Percentiles rank a stretch among this genome's conserved stretches.
These are phyloP conservation scores for Phylloporus sp. DNA, from an alignment of 768 basidiomycete genomes.

Conservation along the genomic window DNA sequence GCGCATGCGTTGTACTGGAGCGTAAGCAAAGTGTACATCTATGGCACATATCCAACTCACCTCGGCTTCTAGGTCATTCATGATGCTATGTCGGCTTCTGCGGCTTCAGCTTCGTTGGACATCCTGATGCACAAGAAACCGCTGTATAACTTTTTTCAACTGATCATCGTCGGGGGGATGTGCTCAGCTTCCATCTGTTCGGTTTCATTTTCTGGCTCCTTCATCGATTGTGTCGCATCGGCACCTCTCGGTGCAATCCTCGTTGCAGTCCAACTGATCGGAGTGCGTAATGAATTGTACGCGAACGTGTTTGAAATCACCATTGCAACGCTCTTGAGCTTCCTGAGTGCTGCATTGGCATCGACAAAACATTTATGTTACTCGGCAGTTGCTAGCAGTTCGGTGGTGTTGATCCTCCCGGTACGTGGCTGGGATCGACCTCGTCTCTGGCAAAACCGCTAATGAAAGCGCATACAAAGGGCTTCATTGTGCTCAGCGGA, in stretches of 20 bases:
- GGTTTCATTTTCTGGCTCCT: slow-evolving; percentile 67
- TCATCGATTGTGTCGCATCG: slow-evolving; percentile 68
- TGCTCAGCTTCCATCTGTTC: slow-evolving; percentile 73
- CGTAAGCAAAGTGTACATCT: slow-evolving; percentile 31
- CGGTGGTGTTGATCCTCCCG: slow-evolving; percentile 76
- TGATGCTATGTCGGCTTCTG: slow-evolving; percentile 69
- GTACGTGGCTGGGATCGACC: slow-evolving; percentile 33
- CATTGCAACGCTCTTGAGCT: slow-evolving; percentile 73
- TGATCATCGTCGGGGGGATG: slow-evolving; percentile 68
- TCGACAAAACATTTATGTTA: slow-evolving; percentile 71
- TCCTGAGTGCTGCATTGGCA: slow-evolving; percentile 70
- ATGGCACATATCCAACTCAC: neutral
- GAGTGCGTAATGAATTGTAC: slow-evolving; percentile 72
- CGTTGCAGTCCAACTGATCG: slow-evolving; percentile 65
- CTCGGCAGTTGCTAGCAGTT: slow-evolving; percentile 70
- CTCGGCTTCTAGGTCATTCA: slow-evolving; percentile 60
- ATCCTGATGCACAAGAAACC: slow-evolving; percentile 63
- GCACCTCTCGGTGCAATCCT: slow-evolving; percentile 76
- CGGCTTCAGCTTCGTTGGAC: slow-evolving; percentile 67
- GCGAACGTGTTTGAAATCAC: slow-evolving; percentile 81
- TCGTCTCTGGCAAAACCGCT: neutral
- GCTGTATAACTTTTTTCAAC: slow-evolving; percentile 55
- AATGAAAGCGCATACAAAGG: slow-evolving; percentile 27
- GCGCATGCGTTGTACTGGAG: slow-evolving; percentile 73
- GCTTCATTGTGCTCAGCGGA: slow-evolving; percentile 67